Evolutionary conservation across 2,329 filamentous ascomycete species (phyloP).

Genomic region (Talaromyces amestolkiae): DNA sequence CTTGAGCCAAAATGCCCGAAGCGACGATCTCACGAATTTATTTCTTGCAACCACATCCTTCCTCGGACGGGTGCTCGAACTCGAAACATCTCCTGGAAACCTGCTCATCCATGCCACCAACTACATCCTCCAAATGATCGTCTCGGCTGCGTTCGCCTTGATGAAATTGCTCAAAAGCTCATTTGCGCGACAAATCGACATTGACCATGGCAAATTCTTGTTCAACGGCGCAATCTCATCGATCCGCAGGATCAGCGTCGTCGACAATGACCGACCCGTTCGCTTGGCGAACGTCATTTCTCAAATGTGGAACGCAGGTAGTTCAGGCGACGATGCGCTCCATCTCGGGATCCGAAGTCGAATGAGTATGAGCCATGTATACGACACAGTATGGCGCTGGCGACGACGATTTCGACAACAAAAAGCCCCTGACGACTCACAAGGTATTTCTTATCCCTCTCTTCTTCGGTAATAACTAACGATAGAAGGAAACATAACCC

Average conservation of each 20-base stretch:
- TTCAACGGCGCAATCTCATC: constrained; percentile 59
- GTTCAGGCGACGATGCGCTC: constrained; percentile 41
- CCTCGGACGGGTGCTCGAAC: constrained; percentile 44
- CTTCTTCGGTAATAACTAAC: constrained; percentile 19
- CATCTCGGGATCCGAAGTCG: constrained; percentile 62
- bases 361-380: constrained; percentile 65
- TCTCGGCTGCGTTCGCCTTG: constrained; percentile 62
- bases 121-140: constrained; percentile 65
- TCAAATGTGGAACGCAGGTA: constrained; percentile 59
- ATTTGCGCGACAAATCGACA: constrained; percentile 56
- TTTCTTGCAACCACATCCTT: constrained; percentile 47
- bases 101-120: constrained; percentile 55
- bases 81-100: constrained; percentile 45
- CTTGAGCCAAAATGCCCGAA: constrained; percentile 43
- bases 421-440: constrained; percentile 60
- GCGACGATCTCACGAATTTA: constrained; percentile 45
- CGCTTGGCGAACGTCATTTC: constrained; percentile 63
- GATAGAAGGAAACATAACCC: constrained; percentile 23
- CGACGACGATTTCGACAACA: constrained; percentile 63
- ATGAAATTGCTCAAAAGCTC: constrained; percentile 64
- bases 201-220: constrained; percentile 53
- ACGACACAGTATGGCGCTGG: constrained; percentile 67
- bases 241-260: constrained; percentile 59
- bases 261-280: constrained; percentile 61
- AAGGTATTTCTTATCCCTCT: constrained; percentile 50